Evolutionary conservation across 495 filamentous ascomycete species (phyloP).

Genomic region (Immersiella caudata): DNA sequence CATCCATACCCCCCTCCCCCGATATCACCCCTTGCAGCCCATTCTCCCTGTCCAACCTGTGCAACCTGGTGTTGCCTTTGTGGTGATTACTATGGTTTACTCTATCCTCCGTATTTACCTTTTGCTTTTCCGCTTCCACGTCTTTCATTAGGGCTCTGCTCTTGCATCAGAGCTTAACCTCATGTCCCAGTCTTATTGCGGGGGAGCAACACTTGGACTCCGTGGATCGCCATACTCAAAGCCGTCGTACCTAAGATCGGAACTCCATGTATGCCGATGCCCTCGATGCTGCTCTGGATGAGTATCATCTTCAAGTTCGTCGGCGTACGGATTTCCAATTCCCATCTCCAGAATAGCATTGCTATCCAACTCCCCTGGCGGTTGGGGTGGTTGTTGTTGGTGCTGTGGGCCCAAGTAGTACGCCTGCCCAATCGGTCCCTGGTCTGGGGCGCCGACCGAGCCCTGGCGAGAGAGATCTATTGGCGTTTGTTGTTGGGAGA

Average conservation of each 20-base stretch:
- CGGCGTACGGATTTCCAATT: not conserved
- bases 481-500: not conserved
- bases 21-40: too few species aligned
- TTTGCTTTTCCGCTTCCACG: too few species aligned
- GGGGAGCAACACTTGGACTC: constrained; percentile 8
- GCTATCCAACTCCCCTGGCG: constrained; percentile 8
- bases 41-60: too few species aligned
- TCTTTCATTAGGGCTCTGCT: not conserved
- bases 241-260: not conserved
- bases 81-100: too few species aligned
- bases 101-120: too few species aligned
- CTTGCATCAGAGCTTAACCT: not conserved
- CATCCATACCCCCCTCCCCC: too few species aligned
- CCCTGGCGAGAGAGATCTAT: not conserved
- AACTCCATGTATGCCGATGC: not conserved
- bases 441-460: not conserved
- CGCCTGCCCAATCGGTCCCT: not conserved
- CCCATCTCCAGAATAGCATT: constrained; percentile 8
- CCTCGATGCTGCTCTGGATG: not conserved
- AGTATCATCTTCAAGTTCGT: not conserved
- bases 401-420: not conserved
- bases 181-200: not conserved
- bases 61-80: too few species aligned
- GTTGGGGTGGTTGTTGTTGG: not conserved
- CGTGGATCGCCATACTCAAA: not conserved